Evolutionary conservation across 2,329 filamentous ascomycete species (phyloP).

Genomic region (Diplodia sapinea): DNA sequence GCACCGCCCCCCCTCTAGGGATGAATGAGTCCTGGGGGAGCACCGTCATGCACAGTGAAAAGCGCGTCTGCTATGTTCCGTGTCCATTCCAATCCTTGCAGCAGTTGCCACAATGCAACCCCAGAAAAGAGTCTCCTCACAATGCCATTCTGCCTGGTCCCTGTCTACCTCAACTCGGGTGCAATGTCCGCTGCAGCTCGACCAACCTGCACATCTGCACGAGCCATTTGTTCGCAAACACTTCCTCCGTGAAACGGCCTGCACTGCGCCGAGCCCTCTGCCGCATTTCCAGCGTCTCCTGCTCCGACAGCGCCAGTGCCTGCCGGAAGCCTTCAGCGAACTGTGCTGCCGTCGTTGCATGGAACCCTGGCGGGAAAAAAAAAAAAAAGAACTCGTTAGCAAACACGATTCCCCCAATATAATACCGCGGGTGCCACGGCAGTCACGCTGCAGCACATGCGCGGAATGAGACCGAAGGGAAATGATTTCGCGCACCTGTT

Average conservation of each 20-base stretch:
- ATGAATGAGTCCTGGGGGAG: neutral
- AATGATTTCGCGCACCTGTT: slow-evolving; percentile 64
- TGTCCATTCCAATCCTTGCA: slow-evolving; percentile 30
- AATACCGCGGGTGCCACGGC: slow-evolving; percentile 5
- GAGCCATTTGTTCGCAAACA: slow-evolving; percentile 82
- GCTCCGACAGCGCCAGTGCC: slow-evolving; percentile 69
- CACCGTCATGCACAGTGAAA: slow-evolving; percentile 7
- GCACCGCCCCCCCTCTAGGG: neutral
- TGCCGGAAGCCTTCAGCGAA: slow-evolving; percentile 82
- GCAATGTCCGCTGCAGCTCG: slow-evolving; percentile 41
- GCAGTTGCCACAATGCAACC: slow-evolving; percentile 19
- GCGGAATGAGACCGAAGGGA: neutral
- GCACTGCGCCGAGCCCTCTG: slow-evolving; percentile 77
- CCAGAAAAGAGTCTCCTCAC: neutral
- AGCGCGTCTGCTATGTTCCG: neutral
- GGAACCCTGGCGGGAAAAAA: slow-evolving; percentile 67
- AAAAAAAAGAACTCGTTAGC: neutral
- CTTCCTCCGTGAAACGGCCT: slow-evolving; percentile 83
- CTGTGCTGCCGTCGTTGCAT: slow-evolving; percentile 76
- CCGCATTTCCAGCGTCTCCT: slow-evolving; percentile 75
- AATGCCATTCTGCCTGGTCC: slow-evolving; percentile 24
- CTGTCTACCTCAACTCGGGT: slow-evolving; percentile 18
- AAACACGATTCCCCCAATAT: slow-evolving; percentile 9
- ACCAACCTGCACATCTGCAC: slow-evolving; percentile 76
- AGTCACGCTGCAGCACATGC: neutral